Base-by-base conservation (phyloP, 495 filamentous ascomycete genomes). In the Xylaria bambusicola region DNA sequence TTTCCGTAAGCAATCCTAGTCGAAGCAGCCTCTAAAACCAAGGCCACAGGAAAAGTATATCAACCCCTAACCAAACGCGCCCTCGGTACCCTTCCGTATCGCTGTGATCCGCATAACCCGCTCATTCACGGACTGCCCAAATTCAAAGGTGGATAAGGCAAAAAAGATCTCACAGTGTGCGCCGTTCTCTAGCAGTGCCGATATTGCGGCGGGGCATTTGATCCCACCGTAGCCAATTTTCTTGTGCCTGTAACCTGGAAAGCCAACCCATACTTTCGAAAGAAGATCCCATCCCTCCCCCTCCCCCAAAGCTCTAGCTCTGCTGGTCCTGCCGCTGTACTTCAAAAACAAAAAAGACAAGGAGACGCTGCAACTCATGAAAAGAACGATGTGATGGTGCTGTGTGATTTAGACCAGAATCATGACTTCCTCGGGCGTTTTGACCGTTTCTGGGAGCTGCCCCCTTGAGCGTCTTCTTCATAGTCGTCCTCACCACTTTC, bases 401-500 rank as follows among this genome's bases (percentile, higher is more conserved):
- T 24, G 31, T 3, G 26, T 18, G 4, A 21, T 38, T 2, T 6
- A 2, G 21, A 20, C 35, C 27, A 15, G 47, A 51, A 18, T 66
- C 45, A 68, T 13, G 62, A 58, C 47, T 62, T 67, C 31, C 62
- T 65, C 26, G 56, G 50, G 36, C 67, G 67, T 24, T 70, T 70
- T 18, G 33, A 40, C 12, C 62, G 67, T 49, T 56, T 61, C 9
- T 48, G 58, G n/a, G 48, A 33, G n/a, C 58, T 29, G 31, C 58
- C 53, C 8, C 60, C 61, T 2, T 58, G 52, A n/a, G 40, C 26
- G 8, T 52, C 49, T 33, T 66, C 68, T 1, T 74, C 77, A 2
- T 72, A 75, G 0, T 78, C 75, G 3, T 77, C 75, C 1, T 77
- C 73, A 0, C 80, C 73, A 0, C 80, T 79, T 2, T 79, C 78